Evolutionary conservation across 2,329 filamentous ascomycete species (phyloP).

Genomic region (Lachnellula arida): DNA sequence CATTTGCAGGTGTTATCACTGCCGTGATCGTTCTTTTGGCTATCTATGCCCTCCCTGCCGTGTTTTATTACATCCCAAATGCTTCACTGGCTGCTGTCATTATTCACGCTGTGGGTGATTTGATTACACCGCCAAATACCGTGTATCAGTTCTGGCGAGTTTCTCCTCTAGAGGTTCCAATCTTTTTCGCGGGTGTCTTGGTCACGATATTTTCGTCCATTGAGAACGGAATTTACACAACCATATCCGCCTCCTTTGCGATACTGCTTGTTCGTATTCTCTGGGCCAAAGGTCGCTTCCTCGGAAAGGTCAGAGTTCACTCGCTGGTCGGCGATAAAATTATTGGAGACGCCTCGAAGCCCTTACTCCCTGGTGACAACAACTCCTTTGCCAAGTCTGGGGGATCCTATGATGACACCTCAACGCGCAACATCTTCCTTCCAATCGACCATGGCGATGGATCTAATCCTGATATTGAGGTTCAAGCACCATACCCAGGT

Average conservation of each 20-base stretch:
- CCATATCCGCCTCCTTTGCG: slow-evolving; percentile 70
- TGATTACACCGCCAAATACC: slow-evolving; percentile 86
- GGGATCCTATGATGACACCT: slow-evolving; percentile 36
- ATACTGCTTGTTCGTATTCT: slow-evolving; percentile 80
- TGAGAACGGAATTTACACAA: slow-evolving; percentile 88
- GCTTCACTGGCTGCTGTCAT: slow-evolving; percentile 82
- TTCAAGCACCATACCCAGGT: slow-evolving; percentile 82
- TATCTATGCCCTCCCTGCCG: slow-evolving; percentile 79
- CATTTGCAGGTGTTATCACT: slow-evolving; percentile 85
- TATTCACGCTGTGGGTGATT: slow-evolving; percentile 89
- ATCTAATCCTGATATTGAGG: slow-evolving; percentile 75
- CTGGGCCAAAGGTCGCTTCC: slow-evolving; percentile 75
- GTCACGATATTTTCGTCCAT: slow-evolving; percentile 86
- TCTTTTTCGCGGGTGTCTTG: slow-evolving; percentile 90
- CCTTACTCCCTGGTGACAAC: slow-evolving; percentile 49
- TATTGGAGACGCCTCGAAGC: slow-evolving; percentile 53
- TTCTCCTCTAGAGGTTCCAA: slow-evolving; percentile 81
- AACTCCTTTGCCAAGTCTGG: slow-evolving; percentile 31
- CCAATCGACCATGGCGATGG: slow-evolving; percentile 86
- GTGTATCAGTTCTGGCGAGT: slow-evolving; percentile 95
- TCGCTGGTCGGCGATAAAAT: slow-evolving; percentile 76
- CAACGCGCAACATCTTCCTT: slow-evolving; percentile 74
- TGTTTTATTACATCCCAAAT: slow-evolving; percentile 92
- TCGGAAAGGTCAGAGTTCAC: slow-evolving; percentile 79
- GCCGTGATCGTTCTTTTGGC: slow-evolving; percentile 81